Conservation (phyloP, 192 early-diverging fungal species). For the Backusella sp. region DNA sequence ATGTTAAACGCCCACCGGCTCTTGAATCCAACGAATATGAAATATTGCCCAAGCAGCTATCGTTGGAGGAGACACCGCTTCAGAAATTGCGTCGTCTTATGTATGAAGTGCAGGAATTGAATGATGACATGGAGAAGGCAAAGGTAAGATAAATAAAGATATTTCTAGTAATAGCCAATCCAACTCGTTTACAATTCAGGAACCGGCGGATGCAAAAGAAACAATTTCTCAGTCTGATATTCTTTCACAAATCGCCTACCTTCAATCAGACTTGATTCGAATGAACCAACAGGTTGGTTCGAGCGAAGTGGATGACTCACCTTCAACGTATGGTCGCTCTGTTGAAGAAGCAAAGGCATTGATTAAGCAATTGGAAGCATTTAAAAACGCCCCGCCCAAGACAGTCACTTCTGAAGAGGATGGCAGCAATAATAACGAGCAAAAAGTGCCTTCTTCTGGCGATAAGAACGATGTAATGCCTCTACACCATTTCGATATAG, state of each 20-base stretch:
- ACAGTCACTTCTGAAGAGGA: neutral
- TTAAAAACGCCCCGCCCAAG: slow-evolving; percentile 36
- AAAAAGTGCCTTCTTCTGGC: neutral
- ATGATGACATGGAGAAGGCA: slow-evolving; percentile 60
- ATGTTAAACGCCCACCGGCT: slow-evolving; percentile 43
- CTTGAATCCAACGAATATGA: slow-evolving; percentile 55
- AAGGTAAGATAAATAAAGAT: slow-evolving; percentile 34
- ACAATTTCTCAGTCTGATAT: slow-evolving; percentile 45
- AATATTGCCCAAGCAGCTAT: slow-evolving; percentile 49
- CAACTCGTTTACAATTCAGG: neutral
- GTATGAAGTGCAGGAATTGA: slow-evolving; percentile 82
- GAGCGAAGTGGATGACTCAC: slow-evolving; percentile 20
- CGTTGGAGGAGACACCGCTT: slow-evolving; percentile 66
- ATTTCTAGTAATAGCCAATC: neutral
- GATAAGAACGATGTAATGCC: neutral
- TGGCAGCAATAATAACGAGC: neutral
- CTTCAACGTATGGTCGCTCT: slow-evolving; percentile 32
- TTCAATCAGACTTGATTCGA: slow-evolving; percentile 50
- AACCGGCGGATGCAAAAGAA: slow-evolving; percentile 31
- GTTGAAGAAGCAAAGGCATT: slow-evolving; percentile 48
- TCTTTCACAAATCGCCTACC: slow-evolving; percentile 46
- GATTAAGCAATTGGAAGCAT: slow-evolving; percentile 52
- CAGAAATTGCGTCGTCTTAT: slow-evolving; percentile 77
- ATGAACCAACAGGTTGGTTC: slow-evolving; percentile 45
- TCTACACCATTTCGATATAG: neutral